Conservation (phyloP, 306 rosid species). For the Alnus rubra region DNA sequence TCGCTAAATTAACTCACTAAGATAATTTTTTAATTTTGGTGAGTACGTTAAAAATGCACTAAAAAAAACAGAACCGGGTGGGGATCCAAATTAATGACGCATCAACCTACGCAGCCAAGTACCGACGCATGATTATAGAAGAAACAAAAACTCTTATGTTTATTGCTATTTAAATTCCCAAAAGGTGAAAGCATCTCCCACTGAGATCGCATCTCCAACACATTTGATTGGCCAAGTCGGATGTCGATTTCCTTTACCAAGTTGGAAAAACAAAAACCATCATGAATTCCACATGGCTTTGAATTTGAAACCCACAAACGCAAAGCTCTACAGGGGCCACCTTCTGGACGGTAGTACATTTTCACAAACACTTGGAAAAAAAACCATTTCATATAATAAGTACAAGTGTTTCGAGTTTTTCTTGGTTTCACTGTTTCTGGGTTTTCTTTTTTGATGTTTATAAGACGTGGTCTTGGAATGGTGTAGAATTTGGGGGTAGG, state of each 20-base stretch:
- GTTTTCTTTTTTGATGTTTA: conserved; percentile 13
- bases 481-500: conserved; percentile 31
- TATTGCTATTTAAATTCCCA: not conserved
- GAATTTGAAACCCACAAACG: conserved; percentile 36
- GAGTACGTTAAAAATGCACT: too few species aligned
- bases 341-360: conserved; percentile 15
- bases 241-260: not conserved
- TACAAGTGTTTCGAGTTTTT: not conserved
- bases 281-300: conserved; percentile 27
- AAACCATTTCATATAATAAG: too few species aligned
- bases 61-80: too few species aligned
- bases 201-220: not conserved
- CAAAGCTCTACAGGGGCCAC: conserved; percentile 17
- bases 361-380: not conserved
- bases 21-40: too few species aligned
- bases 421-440: not conserved
- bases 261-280: not conserved
- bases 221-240: not conserved
- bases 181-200: not conserved
- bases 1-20: too few species aligned
- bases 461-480: conserved; percentile 20
- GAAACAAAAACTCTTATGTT: too few species aligned
- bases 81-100: too few species aligned
- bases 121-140: too few species aligned
- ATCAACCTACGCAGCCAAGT: too few species aligned